phyloP scores from a whole-genome alignment of 768 basidiomycete species.

The Pseudohyphozyma bogoriensis region DNA sequence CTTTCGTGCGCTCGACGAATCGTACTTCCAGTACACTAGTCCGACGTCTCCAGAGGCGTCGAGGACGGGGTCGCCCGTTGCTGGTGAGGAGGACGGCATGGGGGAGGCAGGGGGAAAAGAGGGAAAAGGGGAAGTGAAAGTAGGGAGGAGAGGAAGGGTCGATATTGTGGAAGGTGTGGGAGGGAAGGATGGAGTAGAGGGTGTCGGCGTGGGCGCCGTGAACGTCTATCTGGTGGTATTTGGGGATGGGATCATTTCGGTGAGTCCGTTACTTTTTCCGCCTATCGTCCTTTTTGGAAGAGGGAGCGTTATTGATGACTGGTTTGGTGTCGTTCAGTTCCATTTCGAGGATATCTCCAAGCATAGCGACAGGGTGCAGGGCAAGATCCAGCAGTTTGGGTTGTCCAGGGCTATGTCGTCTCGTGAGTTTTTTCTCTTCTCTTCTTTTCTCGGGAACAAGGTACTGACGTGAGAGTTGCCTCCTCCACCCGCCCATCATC shows the following conservation, averaged over 20 bases:
- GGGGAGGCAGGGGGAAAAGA: conserved; percentile 10
- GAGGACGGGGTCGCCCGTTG: neutral
- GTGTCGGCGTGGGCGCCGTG: conserved; percentile 55
- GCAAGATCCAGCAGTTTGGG: conserved; percentile 56
- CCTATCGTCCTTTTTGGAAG: too few species aligned
- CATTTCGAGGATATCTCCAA: conserved; percentile 85
- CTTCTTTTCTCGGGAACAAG: neutral
- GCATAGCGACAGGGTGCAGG: conserved; percentile 65
- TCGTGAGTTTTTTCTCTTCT: conserved; percentile 44
- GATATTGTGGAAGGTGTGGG: conserved; percentile 43
- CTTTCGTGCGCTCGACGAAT: conserved; percentile 65
- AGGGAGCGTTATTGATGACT: neutral
- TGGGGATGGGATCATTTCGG: conserved; percentile 61
- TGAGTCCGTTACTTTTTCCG: conserved; percentile 30
- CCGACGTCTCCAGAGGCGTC: neutral
- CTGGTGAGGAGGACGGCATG: neutral
- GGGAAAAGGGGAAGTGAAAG: conserved; percentile 29
- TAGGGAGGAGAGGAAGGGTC: conserved; percentile 37
- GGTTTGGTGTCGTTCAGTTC: conserved; percentile 48
- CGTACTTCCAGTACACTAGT: conserved; percentile 40
- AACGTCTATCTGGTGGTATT: conserved; percentile 87
- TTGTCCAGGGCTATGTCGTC: conserved; percentile 59
- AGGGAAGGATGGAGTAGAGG: conserved; percentile 44
- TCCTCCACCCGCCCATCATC: neutral
- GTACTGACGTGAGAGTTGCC: conserved; percentile 8